phyloP scores from a whole-genome alignment of 768 basidiomycete genomes.

The Leccinum disarticulatum region DNA sequence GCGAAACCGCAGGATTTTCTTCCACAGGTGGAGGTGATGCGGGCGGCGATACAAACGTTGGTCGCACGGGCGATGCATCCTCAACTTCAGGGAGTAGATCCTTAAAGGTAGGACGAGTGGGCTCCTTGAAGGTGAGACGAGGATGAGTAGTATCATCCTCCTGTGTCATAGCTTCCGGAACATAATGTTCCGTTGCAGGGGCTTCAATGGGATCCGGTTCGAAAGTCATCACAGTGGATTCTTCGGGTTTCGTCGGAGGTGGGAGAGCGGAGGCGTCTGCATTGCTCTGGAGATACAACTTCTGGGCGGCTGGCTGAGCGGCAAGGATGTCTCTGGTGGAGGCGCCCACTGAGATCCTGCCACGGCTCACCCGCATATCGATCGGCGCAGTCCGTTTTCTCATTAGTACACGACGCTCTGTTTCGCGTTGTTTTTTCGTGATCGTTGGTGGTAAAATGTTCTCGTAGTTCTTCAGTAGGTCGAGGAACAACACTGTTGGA shows the following conservation, averaged over 20 bases:
- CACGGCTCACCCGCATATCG: constrained; percentile 85
- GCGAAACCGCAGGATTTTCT: constrained; percentile 25
- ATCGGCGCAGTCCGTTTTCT: constrained; percentile 85
- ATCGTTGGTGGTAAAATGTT: constrained; percentile 79
- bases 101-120: constrained; percentile 52
- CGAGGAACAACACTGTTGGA: constrained; percentile 72
- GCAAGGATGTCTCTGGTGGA: constrained; percentile 71
- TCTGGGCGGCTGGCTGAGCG: constrained; percentile 64
- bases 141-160: constrained; percentile 23
- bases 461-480: constrained; percentile 75
- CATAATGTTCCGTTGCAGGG: constrained; percentile 2
- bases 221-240: constrained; percentile 14
- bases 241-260: constrained; percentile 16
- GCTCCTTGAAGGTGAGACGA: constrained; percentile 60
- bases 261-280: constrained; percentile 14
- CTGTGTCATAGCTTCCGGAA: constrained; percentile 3
- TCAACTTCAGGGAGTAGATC: constrained; percentile 63
- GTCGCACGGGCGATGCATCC: constrained; percentile 28
- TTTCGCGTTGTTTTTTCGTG: constrained; percentile 81
- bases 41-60: constrained; percentile 21
- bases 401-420: constrained; percentile 78
- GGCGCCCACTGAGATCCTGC: constrained; percentile 67
- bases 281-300: constrained; percentile 33
- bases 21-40: constrained; percentile 27
- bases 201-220: constrained; percentile 19